Base-by-base conservation (phyloP, 176 grass and related monocot species). In the Urochloa ruziziensis region DNA sequence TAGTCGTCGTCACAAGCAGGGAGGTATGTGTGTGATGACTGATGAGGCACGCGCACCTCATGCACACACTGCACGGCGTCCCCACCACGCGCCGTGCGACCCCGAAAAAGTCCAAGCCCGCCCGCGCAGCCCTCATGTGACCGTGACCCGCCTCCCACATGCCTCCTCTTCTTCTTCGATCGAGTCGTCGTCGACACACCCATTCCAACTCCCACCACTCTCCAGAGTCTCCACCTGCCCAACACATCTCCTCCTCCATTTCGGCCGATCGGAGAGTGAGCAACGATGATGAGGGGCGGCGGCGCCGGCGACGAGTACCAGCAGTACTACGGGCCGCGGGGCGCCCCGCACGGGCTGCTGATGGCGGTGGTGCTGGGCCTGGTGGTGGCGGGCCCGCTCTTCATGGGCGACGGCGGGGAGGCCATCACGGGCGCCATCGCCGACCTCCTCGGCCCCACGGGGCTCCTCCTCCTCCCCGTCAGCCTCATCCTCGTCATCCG, bases 401-500 rank as follows among this genome's bases (percentile, higher is more conserved):
- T 95, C 58, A 16, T 98, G 13, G 47, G 80, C 34, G 92, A 87
- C n/a, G 86, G 87, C 66, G 88, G 89, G 19, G 87, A 94, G 24
- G 87, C 76, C 3, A 1, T 89, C 29, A 89, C 80, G 0, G 83
- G 56, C 9, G 80, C 85, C 12, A 36, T 98, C 5, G 10, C 52
- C 1, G 93, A 94, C 6, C 46, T 83, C 12, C 77, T 99, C 30
- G 80, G 89, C 21, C 96, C 96, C 13, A 84, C 81, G 14, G 89
- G 89, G 0, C 57, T 96, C 1, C 87, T 92, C 23, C 83, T 99
- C 34, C 87, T 99, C 46, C 93, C 94, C 62, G 73, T 95, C 15
- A 23, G 36, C 48, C 91, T 95, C 76, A 19, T 96, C 77, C 28
- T 99, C 77, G 17, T 99, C 33, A 88, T 99, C 93, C 88, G 84